Evolutionary conservation across 106 monocot species (phyloP), one percentile per base, ranked within the genome.

Genomic region (Acanthochlamys bracteata): DNA sequence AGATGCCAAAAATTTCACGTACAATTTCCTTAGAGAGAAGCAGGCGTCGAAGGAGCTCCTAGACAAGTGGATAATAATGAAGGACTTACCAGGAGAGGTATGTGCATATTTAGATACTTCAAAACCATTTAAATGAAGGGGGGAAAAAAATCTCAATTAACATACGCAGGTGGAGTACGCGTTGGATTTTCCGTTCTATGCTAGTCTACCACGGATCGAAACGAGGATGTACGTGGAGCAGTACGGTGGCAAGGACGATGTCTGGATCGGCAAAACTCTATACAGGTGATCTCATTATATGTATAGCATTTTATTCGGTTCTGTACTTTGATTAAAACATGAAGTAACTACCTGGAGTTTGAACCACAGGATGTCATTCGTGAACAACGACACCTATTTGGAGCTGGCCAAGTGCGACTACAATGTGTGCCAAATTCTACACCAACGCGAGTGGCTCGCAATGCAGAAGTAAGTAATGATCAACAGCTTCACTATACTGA

Each of bases 251-350:
- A 68, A 55, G 1, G 27, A 59, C 19, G 98, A 98, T 51, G 81
- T 92, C 12, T 98, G 98, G 98, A 98, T 98, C 20, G 98, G 98
- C 1, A 98, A 98, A 76, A 92, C 92, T 0, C 76, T 98, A 25
- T 98, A 96, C 60, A 85, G 95, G 95, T 88, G 16, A 39, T 60
- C 1, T 27, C 27, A 27, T 27, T 24, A 25, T 60, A 46, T 19
- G 26, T 60, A 27, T 39, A 16, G 26, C 24, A 14, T 25, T 39
- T 60, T 19, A 0, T n/a, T n/a, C n/a, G n/a, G n/a, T n/a, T n/a
- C n/a, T n/a, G n/a, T n/a, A n/a, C n/a, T n/a, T n/a, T n/a, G n/a
- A n/a, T n/a, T n/a, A n/a, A n/a, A n/a, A n/a, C n/a, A n/a, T n/a
- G n/a, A n/a, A n/a, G n/a, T n/a, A n/a, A n/a, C n/a, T n/a, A n/a